phyloP scores from a whole-genome alignment of 1,284 basidiomycete species.

The Cryptococcus sp. region DNA sequence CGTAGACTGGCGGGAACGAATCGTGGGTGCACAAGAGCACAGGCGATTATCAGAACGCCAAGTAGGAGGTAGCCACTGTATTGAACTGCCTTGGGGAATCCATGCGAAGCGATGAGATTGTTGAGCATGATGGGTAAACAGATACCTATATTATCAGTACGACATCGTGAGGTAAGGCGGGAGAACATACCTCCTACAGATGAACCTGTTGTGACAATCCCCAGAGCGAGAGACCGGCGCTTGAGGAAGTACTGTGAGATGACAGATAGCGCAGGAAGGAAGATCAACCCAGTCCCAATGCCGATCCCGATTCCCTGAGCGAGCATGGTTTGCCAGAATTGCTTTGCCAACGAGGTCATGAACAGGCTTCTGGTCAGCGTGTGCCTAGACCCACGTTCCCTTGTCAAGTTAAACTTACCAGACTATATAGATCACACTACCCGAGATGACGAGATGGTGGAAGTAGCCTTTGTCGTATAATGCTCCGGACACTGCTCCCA shows the following conservation, averaged over 20 bases:
- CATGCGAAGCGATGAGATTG: conserved; percentile 21
- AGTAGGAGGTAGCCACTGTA: conserved; percentile 23
- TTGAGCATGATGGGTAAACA: conserved; percentile 34
- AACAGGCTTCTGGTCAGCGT: conserved; percentile 46
- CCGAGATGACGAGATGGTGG: conserved; percentile 49
- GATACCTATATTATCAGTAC: conserved; percentile 7
- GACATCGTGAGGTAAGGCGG: not conserved
- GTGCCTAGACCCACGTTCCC: not conserved
- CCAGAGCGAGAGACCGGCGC: conserved; percentile 27
- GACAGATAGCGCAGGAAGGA: conserved; percentile 52
- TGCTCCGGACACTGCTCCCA: conserved; percentile 52
- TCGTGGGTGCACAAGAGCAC: conserved; percentile 14
- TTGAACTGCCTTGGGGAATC: conserved; percentile 25
- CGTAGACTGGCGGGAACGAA: conserved; percentile 6
- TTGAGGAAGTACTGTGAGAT: conserved; percentile 54
- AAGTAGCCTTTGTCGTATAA: conserved; percentile 60
- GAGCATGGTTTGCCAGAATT: conserved; percentile 56
- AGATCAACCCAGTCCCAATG: conserved; percentile 49
- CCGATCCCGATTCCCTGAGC: conserved; percentile 23
- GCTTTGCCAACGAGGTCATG: conserved; percentile 55
- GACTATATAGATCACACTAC: conserved; percentile 52
- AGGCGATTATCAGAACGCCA: conserved; percentile 15
- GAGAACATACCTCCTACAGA: conserved; percentile 38
- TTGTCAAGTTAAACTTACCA: conserved; percentile 23
- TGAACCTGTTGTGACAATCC: conserved; percentile 28